Base-by-base conservation (phyloP, 805 yeast species). In the Geotrichum ghanense region DNA sequence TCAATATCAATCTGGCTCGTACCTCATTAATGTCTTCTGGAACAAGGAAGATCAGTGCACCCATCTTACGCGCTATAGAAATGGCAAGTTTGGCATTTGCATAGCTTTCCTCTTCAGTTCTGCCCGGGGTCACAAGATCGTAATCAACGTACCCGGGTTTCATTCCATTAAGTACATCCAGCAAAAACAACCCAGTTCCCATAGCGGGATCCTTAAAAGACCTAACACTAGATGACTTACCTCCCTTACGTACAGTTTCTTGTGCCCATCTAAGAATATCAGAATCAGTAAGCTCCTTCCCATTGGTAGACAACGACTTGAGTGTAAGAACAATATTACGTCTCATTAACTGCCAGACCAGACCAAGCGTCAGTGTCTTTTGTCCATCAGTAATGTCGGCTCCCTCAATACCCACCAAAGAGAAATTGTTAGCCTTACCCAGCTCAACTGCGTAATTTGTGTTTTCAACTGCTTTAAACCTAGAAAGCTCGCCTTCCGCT, bases 21-120 rank as follows among this genome's bases (percentile, higher is more conserved):
- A 92, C 97, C 69, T 90, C 97, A 58, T 81, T 84, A 59, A 92
- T 92, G 69, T 92, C 98, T 66, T 92, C 98, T n/a, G 98, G 98
- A n/a, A 92, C 96, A 56, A 92, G 75, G 97, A 97, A 92, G 60
- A 92, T 92, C 63, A 92, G 78, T 37, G 96, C 98, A 51, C 98
- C 98, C 56, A 92, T 71, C 67, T 92, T 92, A 75, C 98, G 83
- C 27, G 98, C 98, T 60, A 92, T 92, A 2, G 97, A 92, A 62
- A 92, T 92, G 19, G 98, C 98, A 63, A 92, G 76, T 71, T 86
- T 83, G 19, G 97, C 98, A 63, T 92, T 92, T 37, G 95, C 95
- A 61, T 87, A 87, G 61, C 74, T 77, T 53, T 90, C 95, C 50
- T 87, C 95, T 16, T 83, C 92, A 27, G 83, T 79, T 39, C 67